Base-by-base conservation (phyloP, 75 land plant species). In the Pseudotsuga menziesii region DNA sequence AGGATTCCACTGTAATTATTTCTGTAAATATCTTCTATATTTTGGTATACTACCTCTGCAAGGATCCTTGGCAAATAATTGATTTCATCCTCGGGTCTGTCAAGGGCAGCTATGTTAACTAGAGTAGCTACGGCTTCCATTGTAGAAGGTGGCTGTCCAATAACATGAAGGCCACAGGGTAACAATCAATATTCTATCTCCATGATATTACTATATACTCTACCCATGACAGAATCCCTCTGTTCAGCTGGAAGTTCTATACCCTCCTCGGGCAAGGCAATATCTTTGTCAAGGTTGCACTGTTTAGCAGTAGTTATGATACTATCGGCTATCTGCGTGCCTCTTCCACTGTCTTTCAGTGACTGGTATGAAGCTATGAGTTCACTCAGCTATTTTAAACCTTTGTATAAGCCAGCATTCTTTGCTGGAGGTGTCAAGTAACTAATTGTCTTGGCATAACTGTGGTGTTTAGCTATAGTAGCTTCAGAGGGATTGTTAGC, bases 401-500 rank as follows among this genome's bases (percentile, higher is more conserved):
- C 99, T 85, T 97, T 97, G 88, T 97, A 97, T 1, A 97, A 84
- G 54, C 99, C 99, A 4, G 99, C 99, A 86, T 97, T 97, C 79
- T 97, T 98, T 55, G 99, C 99, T 22, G 99, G 99, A 56, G 99
- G 99, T 4, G 99, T 97, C 61, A 97, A 66, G 75, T 97, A 97
- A 80, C 99, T 97, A 39, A 97, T 97, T 23, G 99, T 97, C 78
- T 97, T 97, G 55, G 99, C 99, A 82, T 97, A 97, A 80, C 99
- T 97, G 44, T 98, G 86, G 41, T 98, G 85, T 82, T 97, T 97
- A 35, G 99, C 99, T 29, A 97, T 87, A 35, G 99, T 97, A 29
- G 99, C 99, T 73, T 97, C 99, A n/a, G 99, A 97, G 6, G 99
- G 99, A 75, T 97, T 97, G 74, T 97, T 97, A 0, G 99, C 99